phyloP scores from a whole-genome alignment of 2,329 filamentous ascomycete species.

The Seiridium unicorne region DNA sequence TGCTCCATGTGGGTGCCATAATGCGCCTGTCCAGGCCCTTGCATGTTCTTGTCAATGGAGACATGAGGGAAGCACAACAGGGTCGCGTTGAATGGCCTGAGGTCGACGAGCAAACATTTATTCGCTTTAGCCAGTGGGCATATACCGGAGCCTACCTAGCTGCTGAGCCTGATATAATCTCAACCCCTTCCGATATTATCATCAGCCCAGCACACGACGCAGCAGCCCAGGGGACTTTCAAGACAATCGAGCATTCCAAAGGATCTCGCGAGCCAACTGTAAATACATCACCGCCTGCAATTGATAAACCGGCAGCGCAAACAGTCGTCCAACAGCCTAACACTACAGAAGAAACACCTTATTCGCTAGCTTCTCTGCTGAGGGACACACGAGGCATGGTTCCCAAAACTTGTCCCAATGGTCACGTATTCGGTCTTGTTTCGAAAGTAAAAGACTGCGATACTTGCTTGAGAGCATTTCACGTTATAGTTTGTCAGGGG shows the following conservation, averaged over 20 bases:
- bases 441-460: neutral
- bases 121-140: constrained; percentile 13
- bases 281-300: neutral
- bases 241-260: too few relatives aligned
- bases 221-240: neutral
- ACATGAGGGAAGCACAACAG: constrained; percentile 11
- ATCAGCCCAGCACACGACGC: neutral
- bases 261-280: neutral
- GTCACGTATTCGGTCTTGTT: neutral
- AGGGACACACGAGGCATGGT: neutral
- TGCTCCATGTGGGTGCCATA: neutral
- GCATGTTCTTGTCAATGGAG: constrained; percentile 8
- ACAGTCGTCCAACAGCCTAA: neutral
- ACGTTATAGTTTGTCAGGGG: neutral
- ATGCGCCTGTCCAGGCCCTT: constrained; percentile 10
- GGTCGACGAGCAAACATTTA: constrained; percentile 13
- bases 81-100: constrained; percentile 13
- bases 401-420: neutral
- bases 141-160: constrained; percentile 11
- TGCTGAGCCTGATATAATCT: constrained; percentile 7
- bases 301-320: neutral
- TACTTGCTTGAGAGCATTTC: neutral
- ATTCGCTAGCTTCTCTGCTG: neutral
- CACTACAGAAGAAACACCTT: neutral
- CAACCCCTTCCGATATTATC: neutral